Evolutionary conservation across 768 basidiomycete species (phyloP), one percentile per base, ranked within the genome.

Genomic region (Coprinopsis marcescibilis): DNA sequence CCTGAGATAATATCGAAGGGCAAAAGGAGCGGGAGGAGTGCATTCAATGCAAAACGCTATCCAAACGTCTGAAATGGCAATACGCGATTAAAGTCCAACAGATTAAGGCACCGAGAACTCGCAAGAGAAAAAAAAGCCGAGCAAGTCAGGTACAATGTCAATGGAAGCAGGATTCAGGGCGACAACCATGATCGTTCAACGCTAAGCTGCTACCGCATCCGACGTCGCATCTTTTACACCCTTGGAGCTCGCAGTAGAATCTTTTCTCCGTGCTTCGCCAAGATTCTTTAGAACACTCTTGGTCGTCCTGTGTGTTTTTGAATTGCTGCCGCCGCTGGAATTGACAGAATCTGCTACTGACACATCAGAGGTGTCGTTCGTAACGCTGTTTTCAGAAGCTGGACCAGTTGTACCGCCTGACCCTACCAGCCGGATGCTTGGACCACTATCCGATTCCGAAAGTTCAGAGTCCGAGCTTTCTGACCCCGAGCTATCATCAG

Each of bases 271-370:
- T 56, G 65, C 64, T 26, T 67, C 68, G 27, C 68, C 68, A 19
- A 70, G 55, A 34, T 69, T 76, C 65, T 80, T 84, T 52, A 83
- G 61, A 36, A 69, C 69, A 58, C 80, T 81, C 60, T 72, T 78
- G 50, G 70, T 76, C 67, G 78, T 82, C 62, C 73, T 75, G 30
- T 76, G 76, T 33, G 62, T 62, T 55, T 72, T 71, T 47, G 58
- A 60, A 25, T 46, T 56, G 19, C 57, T 57, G 40, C 58, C 55
- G n/a, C 40, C 49, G 7, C 47, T 52, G 6, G 55, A 25, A 13
- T 8, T n/a, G n/a, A n/a, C 7, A 36, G 35, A 36, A 17, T 11
- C 12, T 36, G 35, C 8, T 36, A 6, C 17, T 6, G 10, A 10
- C n/a, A n/a, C n/a, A n/a, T n/a, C n/a, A n/a, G n/a, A n/a, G n/a